Evolutionary conservation across 225 moss, liverwort and hornwort genomes (phyloP), one percentile per base, ranked within the genome.

Genomic region (Physcomitrellopsis africana): DNA sequence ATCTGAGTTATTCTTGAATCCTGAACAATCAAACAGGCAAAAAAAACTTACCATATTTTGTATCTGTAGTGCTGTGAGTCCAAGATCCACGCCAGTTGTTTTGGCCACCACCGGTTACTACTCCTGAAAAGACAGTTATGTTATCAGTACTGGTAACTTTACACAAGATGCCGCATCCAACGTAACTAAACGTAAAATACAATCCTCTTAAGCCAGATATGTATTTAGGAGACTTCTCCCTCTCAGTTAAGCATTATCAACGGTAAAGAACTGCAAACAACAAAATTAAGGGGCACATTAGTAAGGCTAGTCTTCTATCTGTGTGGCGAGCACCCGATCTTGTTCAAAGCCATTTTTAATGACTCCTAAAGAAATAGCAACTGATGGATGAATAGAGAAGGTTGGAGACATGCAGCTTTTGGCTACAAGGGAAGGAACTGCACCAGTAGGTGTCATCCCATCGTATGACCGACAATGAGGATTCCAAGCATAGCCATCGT

Each of bases 81-180:
- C 99, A 99, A 79, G 89, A 83, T 78, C 99, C 99, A 65, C 85
- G 84, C 99, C 99, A 99, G 76, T 99, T 80, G 49, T 99, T 99
- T 72, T 80, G 63, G 24, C 91, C 99, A 70, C 90, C 86, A 55
- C 84, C 86, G 15, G 80, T 78, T 46, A 60, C 9, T 18, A 14
- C 51, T 73, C 73, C 93, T 92, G 87, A 54, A 76, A 66, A 27
- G 58, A 69, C 68, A 63, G 64, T 62, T 54, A 47, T 12, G 49
- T 52, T 74, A 56, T 70, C 16, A 60, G 74, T 53, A 43, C 62
- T 57, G 29, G 51, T 7, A 27, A 60, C 7, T 45, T 37, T 37
- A 37, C 4, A 37, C 32, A 37, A 37, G 32, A 37, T 37, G 32
- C 23, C 12, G 32, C 29, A 18, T 60, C 48, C 42, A 49, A 73